These are phyloP conservation scores for Hypseocharis bilobata DNA, from an alignment of 441 rosid species.

Conservation along the genomic window DNA sequence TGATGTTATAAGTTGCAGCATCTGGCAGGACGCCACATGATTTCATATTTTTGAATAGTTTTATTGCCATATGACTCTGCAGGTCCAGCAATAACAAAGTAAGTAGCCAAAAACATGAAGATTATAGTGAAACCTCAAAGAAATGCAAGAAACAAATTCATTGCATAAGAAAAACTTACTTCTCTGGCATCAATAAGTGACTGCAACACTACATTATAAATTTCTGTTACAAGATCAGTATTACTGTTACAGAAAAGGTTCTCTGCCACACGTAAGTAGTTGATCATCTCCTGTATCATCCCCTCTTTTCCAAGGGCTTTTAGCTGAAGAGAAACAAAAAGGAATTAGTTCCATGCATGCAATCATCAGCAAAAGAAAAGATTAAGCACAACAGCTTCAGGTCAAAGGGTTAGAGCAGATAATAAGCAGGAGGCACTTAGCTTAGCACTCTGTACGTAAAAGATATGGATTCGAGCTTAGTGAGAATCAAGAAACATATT, in stretches of 20 bases:
- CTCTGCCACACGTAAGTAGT: slow-evolving; percentile 44
- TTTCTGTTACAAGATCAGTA: slow-evolving; percentile 31
- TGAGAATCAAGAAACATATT: no score
- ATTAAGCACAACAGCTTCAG: neutral
- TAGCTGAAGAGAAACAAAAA: slow-evolving; percentile 39
- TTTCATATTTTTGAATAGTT: slow-evolving; percentile 53
- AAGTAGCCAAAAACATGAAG: slow-evolving; percentile 4
- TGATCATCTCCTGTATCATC: slow-evolving; percentile 52
- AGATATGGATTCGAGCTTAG: no score
- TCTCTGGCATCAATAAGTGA: slow-evolving; percentile 54
- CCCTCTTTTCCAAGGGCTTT: slow-evolving; percentile 74
- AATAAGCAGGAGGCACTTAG: no score
- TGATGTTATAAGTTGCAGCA: slow-evolving; percentile 51
- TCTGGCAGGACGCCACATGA: slow-evolving; percentile 35
- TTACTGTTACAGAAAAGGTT: slow-evolving; percentile 30
- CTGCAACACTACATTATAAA: slow-evolving; percentile 60
- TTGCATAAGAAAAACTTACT: slow-evolving; percentile 37
- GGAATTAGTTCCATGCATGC: slow-evolving; percentile 4
- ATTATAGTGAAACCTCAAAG: slow-evolving; percentile 8
- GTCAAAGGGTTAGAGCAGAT: no score
- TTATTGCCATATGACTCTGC: slow-evolving; percentile 49
- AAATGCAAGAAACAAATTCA: slow-evolving; percentile 14
- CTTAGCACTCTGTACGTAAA: no score
- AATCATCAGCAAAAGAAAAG: neutral
- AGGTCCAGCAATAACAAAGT: slow-evolving; percentile 14